Percentiles rank a stretch among this genome's conserved stretches.
Conservation (phyloP, 2,329 filamentous ascomycete species). For the Rhynchosporium agropyri region DNA sequence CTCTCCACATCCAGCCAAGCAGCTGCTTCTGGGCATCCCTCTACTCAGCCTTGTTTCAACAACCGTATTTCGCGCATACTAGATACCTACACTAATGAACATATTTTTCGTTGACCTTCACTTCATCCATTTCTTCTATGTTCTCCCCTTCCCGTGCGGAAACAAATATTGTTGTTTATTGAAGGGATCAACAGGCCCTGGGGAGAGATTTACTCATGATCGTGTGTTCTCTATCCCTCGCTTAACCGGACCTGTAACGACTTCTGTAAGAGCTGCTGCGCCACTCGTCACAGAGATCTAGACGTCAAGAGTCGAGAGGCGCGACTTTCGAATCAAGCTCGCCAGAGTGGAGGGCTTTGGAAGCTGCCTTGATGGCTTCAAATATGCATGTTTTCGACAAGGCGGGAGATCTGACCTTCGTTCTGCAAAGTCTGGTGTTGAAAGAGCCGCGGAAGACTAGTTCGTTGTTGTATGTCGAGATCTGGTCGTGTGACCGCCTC, state of each 20-base stretch:
- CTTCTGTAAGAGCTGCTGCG: conserved; percentile 3
- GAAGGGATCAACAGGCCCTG: conserved; percentile 8
- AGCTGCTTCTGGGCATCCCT: conserved; percentile 1
- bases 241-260: background rate
- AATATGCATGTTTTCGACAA: conserved; percentile 22
- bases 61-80: conserved; percentile 15
- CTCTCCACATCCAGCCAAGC: conserved; percentile 10
- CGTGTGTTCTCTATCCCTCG: background rate
- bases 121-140: background rate
- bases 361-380: conserved; percentile 15
- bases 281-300: conserved; percentile 7
- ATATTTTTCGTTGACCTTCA: background rate
- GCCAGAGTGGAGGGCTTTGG: background rate
- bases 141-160: background rate
- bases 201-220: background rate
- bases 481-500: conserved; percentile 3
- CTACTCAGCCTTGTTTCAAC: conserved; percentile 19
- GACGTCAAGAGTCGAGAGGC: background rate
- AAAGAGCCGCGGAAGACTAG: conserved; percentile 21
- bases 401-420: conserved; percentile 21
- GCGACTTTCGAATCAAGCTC: background rate
- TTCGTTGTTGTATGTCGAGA: conserved; percentile 21
- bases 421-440: conserved; percentile 19
- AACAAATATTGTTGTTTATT: background rate
- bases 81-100: conserved; percentile 1